Conservation (phyloP, 225 moss, liverwort and hornwort genomes). For the Physcomitrium patens region DNA sequence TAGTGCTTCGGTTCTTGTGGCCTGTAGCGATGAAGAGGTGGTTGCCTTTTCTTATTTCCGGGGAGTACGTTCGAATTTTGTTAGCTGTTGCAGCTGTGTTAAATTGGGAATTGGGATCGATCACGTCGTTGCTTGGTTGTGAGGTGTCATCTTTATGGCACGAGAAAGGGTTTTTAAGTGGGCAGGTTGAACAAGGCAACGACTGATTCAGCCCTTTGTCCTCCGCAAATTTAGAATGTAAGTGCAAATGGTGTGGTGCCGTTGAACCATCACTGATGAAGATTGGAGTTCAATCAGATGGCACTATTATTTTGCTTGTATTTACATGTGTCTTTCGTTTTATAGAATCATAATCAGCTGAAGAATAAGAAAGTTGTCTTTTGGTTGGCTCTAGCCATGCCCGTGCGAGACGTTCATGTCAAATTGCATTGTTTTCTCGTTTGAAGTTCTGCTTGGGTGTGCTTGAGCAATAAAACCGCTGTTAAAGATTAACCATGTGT, state of each 20-base stretch:
- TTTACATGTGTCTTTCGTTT: background rate
- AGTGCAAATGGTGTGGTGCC: background rate
- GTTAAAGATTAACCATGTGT: background rate
- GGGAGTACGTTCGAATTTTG: background rate
- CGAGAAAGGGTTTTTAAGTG: background rate
- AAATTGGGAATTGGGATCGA: background rate
- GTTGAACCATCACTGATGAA: background rate
- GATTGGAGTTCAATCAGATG: conserved; percentile 15
- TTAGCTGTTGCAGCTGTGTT: background rate
- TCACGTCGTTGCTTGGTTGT: conserved; percentile 7
- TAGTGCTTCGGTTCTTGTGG: background rate
- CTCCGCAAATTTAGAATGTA: background rate
- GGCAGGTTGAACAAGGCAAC: background rate
- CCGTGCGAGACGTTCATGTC: background rate
- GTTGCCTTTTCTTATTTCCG: background rate
- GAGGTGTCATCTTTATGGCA: background rate
- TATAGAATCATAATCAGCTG: background rate
- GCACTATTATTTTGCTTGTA: background rate
- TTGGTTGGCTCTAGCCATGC: background rate
- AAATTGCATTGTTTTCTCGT: background rate
- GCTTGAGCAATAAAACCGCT: background rate
- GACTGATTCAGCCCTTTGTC: background rate
- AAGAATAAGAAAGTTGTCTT: background rate
- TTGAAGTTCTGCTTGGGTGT: background rate
- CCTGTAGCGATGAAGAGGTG: background rate